Percentiles rank a stretch among this genome's conserved stretches.
Conservation (phyloP, 495 filamentous ascomycete genomes). For the Evernia prunastri region DNA sequence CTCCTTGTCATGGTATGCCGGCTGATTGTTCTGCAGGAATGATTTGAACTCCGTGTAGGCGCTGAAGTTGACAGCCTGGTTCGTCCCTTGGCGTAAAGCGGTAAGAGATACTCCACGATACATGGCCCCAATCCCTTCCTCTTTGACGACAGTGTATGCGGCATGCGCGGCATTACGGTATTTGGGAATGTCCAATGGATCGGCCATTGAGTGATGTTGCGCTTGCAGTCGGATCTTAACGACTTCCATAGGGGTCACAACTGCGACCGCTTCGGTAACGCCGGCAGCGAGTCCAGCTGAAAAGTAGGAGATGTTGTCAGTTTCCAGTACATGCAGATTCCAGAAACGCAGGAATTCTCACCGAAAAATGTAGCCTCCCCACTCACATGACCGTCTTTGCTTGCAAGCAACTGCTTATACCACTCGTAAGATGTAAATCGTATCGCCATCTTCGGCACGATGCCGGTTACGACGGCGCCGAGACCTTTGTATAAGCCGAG, state of each 20-base stretch:
- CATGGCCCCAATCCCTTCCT: constrained; percentile 80
- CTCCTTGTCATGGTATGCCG: constrained; percentile 47
- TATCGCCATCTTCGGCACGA: constrained; percentile 99
- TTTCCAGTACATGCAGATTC: background rate
- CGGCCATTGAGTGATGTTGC: constrained; percentile 90
- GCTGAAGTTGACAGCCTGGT: constrained; percentile 98
- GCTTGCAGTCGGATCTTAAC: constrained; percentile 97
- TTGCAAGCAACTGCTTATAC: constrained; percentile 78
- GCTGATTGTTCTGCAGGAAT: constrained; percentile 61
- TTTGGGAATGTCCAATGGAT: constrained; percentile 84
- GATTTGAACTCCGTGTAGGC: constrained; percentile 93
- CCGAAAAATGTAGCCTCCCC: constrained; percentile 77
- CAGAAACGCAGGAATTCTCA: constrained; percentile 28
- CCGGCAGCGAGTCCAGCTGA: constrained; percentile 83
- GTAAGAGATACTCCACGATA: constrained; percentile 93
- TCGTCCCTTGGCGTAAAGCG: constrained; percentile 86
- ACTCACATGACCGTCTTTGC: constrained; percentile 58
- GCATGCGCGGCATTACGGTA: constrained; percentile 98
- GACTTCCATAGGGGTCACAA: constrained; percentile 98
- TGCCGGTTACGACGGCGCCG: constrained; percentile 90
- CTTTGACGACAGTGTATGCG: constrained; percentile 80
- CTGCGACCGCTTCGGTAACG: constrained; percentile 89
- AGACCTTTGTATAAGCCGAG: constrained; percentile 94
- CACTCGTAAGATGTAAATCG: constrained; percentile 96
- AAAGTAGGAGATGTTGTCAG: background rate